Conservation (phyloP, 164 flowering plant species). For the Nymphaea thermarum region DNA sequence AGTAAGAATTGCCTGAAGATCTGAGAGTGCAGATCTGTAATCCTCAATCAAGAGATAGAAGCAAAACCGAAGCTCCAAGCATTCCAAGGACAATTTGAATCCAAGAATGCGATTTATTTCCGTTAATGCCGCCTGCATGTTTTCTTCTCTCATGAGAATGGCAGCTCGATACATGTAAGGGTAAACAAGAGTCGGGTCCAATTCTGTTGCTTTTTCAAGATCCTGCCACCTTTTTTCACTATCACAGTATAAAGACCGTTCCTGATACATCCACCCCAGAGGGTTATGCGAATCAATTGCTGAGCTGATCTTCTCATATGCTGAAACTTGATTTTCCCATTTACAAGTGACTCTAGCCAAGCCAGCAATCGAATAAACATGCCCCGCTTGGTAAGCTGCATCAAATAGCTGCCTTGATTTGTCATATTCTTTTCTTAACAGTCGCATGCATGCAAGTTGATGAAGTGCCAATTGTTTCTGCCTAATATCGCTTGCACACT, state of each 20-base stretch:
- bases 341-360: conserved; percentile 58
- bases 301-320: conserved; percentile 64
- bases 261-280: conserved; percentile 97
- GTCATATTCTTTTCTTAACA: conserved; percentile 71
- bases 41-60: conserved; percentile 80
- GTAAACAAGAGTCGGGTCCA: conserved; percentile 86
- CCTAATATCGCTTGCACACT: conserved; percentile 41
- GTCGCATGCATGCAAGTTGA: conserved; percentile 77
- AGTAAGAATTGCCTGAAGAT: conserved; percentile 93
- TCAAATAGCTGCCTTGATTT: conserved; percentile 66
- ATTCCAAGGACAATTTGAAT: conserved; percentile 82
- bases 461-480: conserved; percentile 74
- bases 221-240: conserved; percentile 62
- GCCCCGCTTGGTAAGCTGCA: conserved; percentile 67
- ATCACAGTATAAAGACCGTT: conserved; percentile 76
- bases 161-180: conserved; percentile 99
- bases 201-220: conserved; percentile 75
- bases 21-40: conserved; percentile 67
- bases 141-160: conserved; percentile 64
- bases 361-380: conserved; percentile 69
- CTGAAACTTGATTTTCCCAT: conserved; percentile 35
- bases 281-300: conserved; percentile 56
- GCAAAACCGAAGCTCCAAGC: conserved; percentile 88
- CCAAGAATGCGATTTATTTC: conserved; percentile 84
- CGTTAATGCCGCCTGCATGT: conserved; percentile 63